These are phyloP conservation scores for Ustilago nuda DNA, from an alignment of 1,284 basidiomycete genomes.

Conservation along the genomic window DNA sequence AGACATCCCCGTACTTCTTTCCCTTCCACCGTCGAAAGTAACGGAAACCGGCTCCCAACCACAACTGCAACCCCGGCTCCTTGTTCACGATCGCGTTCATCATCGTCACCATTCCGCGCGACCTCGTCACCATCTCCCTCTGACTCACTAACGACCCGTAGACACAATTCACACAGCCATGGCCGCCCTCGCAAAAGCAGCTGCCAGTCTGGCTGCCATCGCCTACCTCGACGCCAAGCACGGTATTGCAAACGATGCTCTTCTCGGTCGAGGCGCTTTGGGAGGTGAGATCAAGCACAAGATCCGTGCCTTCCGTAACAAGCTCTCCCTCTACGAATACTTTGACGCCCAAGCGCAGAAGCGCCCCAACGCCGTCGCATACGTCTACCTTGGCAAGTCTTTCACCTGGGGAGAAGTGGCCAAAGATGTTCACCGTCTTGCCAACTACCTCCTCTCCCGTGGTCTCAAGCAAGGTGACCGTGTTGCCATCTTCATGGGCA, in stretches of 20 bases:
- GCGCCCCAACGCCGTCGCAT: conserved; percentile 52
- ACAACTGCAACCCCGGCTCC: background rate
- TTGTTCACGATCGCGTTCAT: background rate
- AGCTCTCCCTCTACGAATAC: conserved; percentile 56
- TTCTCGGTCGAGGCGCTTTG: conserved; percentile 34
- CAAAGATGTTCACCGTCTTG: conserved; percentile 49
- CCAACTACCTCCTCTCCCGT: conserved; percentile 58
- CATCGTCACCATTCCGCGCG: background rate
- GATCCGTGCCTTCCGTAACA: conserved; percentile 43
- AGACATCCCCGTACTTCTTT: background rate
- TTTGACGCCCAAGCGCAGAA: conserved; percentile 51
- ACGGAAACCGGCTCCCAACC: background rate
- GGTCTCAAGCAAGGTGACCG: conserved; percentile 60
- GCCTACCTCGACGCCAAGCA: conserved; percentile 65
- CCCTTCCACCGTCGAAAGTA: background rate
- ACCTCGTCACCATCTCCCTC: conserved; percentile 4
- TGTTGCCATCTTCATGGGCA: conserved; percentile 63
- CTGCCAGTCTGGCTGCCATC: conserved; percentile 53
- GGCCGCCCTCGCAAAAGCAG: conserved; percentile 55
- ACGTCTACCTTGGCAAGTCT: conserved; percentile 57
- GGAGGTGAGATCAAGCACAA: conserved; percentile 46
- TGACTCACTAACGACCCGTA: background rate
- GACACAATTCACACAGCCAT: conserved; percentile 11
- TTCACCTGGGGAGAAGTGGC: conserved; percentile 61
- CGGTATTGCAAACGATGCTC: conserved; percentile 50